Evolutionary conservation across 2,329 filamentous ascomycete genomes (phyloP).

Genomic region (Neofusicoccum laricinum): DNA sequence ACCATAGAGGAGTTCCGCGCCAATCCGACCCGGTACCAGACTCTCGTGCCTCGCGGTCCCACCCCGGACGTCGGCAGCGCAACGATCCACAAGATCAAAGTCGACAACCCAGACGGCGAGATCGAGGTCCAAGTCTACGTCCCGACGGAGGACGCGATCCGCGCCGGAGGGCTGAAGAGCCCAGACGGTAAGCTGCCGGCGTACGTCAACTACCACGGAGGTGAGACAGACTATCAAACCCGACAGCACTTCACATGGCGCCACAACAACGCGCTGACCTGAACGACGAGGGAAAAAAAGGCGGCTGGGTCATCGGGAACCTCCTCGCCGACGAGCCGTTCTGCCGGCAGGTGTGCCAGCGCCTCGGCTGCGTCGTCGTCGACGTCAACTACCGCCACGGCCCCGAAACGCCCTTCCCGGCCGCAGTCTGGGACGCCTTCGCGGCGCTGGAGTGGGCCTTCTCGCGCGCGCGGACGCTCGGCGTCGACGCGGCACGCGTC

Average conservation of each 20-base stretch:
- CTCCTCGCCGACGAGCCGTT: not conserved
- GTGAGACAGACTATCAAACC: too few relatives aligned
- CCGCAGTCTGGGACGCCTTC: constrained; percentile 32
- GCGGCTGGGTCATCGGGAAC: not conserved
- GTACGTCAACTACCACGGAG: not conserved
- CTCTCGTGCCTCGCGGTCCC: constrained; percentile 27
- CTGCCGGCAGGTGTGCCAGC: not conserved
- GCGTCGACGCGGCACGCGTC: constrained; percentile 27
- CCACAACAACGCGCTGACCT: not conserved
- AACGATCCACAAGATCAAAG: constrained; percentile 21
- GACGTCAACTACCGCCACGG: constrained; percentile 36
- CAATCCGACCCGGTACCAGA: constrained; percentile 22
- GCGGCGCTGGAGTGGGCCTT: constrained; percentile 32
- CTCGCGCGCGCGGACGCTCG: constrained; percentile 12
- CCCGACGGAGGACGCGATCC: constrained; percentile 35
- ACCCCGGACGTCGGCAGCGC: constrained; percentile 27
- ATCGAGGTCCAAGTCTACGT: constrained; percentile 29
- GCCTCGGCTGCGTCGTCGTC: constrained; percentile 23
- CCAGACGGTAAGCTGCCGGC: not conserved
- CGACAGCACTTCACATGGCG: too few relatives aligned
- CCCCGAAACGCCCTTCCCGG: constrained; percentile 36
- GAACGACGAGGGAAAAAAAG: not conserved
- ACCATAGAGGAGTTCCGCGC: not conserved
- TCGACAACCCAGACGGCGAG: not conserved
- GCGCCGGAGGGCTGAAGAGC: constrained; percentile 3